Evolutionary conservation across 805 yeast genomes (phyloP), one percentile per base, ranked within the genome.

Genomic region (Wickerhamomyces chambardii): DNA sequence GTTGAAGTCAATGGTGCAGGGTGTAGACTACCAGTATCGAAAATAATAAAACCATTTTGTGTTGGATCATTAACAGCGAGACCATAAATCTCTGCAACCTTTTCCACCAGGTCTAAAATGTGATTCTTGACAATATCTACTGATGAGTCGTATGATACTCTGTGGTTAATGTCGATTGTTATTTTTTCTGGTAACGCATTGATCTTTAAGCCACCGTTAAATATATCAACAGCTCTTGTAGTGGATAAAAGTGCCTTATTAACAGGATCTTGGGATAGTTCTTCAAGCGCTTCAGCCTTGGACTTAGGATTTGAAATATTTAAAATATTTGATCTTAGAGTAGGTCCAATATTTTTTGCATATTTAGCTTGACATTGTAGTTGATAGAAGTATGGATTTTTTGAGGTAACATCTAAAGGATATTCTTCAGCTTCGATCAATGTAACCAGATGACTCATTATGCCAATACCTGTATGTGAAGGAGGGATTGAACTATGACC

Each of bases 401-500:
- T 59, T 3, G 56, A 43, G 9, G 73, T 56, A 28, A 84, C 58
- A n/a, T 58, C 43, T 2, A 78, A 64, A 19, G 43, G 41, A 34
- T 52, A 59, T 10, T 76, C 78, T 37, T 72, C 66, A 15, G 56
- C 55, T 53, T 85, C 95, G 31, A 84, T 63, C 17, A 53, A 44
- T 9, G 61, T 51, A 14, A 79, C 63, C 35, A 84, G 60, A 40
- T 78, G 75, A 2, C 85, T 64, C 34, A 78, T 61, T 24, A 84
- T 68, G 15, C 92, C 95, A 57, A 85, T 82, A 4, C 81, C 69
- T 6, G 94, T 83, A 50, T 84, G 92, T 32, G 73, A 79, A 2
- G 89, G 90, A 8, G 94, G 92, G n/a, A 69, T 54, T 8, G 89
- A 79, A 1, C 90, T 75, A 51, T 83, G 94, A 8, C 94, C 94